Evolutionary conservation across 768 basidiomycete genomes (phyloP).

Genomic region (Heimioporus sp.): DNA sequence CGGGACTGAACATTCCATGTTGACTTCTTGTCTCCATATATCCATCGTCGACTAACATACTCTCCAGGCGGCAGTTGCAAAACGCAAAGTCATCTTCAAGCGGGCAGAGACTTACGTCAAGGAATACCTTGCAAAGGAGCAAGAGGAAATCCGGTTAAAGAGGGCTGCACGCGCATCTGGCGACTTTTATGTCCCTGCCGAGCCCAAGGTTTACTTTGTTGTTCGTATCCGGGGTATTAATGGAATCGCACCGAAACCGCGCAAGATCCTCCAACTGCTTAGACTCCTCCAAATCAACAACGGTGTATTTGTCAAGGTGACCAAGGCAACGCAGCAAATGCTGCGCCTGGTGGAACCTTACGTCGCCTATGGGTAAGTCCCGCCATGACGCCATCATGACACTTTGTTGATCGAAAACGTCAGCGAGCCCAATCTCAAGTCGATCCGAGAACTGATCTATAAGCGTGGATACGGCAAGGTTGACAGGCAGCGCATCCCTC

Average conservation of each 20-base stretch:
- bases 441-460: slow-evolving; percentile 96
- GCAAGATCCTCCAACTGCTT: slow-evolving; percentile 98
- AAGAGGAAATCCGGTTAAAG: slow-evolving; percentile 95
- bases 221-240: slow-evolving; percentile 99
- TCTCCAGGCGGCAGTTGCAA: slow-evolving; percentile 76
- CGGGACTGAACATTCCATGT: slow-evolving; percentile 53
- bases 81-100: slow-evolving; percentile 99
- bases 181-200: slow-evolving; percentile 96
- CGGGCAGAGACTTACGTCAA: slow-evolving; percentile 97
- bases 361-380: slow-evolving; percentile 87
- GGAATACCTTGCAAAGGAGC: slow-evolving; percentile 91
- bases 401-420: slow-evolving; percentile 3
- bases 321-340: slow-evolving; percentile 96
- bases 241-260: slow-evolving; percentile 98
- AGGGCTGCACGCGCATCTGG: slow-evolving; percentile 87
- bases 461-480: slow-evolving; percentile 99
- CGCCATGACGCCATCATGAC: neutral
- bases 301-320: slow-evolving; percentile 97
- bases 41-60: slow-evolving; percentile 12
- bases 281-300: slow-evolving; percentile 99
- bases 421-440: slow-evolving; percentile 95
- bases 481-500: slow-evolving; percentile 94
- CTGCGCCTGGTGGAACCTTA: slow-evolving; percentile 97
- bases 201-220: slow-evolving; percentile 97
- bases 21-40: neutral